A percentile compares a stretch with the other conserved stretches of the same genome.
Evolutionary conservation across 1,139 yeast genomes (phyloP).

Genomic region (Hansenula anomala): DNA sequence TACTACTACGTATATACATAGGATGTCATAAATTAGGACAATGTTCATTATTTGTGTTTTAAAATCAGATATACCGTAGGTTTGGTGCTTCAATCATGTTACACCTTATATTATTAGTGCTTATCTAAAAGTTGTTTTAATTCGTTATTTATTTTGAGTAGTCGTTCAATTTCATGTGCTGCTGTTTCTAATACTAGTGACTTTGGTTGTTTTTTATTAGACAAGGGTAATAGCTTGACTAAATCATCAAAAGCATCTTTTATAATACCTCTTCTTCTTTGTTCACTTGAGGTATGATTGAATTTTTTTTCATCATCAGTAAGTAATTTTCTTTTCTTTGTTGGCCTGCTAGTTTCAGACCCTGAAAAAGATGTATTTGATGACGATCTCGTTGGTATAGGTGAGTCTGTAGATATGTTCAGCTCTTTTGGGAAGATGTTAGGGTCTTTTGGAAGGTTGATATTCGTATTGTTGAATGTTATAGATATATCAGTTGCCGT

Average conservation of each 20-base stretch:
- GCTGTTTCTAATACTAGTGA: conserved; percentile 28
- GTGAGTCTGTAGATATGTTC: conserved; percentile 1
- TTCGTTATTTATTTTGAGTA: conserved; percentile 23
- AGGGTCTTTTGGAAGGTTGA: not conserved
- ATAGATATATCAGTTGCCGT: not conserved
- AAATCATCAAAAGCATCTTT: conserved; percentile 56
- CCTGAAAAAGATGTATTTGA: not conserved
- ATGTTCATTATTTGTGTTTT: too few relatives aligned
- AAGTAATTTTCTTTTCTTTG: conserved; percentile 39
- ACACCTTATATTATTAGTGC: too few relatives aligned
- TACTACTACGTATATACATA: too few relatives aligned
- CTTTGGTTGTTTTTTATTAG: conserved; percentile 22
- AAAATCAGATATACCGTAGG: too few relatives aligned
- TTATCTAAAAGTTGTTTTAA: conserved; percentile 16
- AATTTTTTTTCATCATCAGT: conserved; percentile 63
- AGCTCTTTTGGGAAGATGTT: not conserved
- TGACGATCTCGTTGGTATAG: conserved; percentile 27
- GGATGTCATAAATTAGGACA: too few relatives aligned
- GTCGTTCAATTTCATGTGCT: conserved; percentile 27
- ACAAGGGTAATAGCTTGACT: conserved; percentile 21
- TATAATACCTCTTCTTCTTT: conserved; percentile 67
- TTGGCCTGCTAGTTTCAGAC: not conserved
- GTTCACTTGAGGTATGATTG: conserved; percentile 74
- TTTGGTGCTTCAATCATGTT: too few relatives aligned
- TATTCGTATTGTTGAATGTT: not conserved